A percentile compares a stretch with the other conserved stretches of the same genome.
phyloP scores from a whole-genome alignment of 257 asterid species.

The Perilla frutescens region DNA sequence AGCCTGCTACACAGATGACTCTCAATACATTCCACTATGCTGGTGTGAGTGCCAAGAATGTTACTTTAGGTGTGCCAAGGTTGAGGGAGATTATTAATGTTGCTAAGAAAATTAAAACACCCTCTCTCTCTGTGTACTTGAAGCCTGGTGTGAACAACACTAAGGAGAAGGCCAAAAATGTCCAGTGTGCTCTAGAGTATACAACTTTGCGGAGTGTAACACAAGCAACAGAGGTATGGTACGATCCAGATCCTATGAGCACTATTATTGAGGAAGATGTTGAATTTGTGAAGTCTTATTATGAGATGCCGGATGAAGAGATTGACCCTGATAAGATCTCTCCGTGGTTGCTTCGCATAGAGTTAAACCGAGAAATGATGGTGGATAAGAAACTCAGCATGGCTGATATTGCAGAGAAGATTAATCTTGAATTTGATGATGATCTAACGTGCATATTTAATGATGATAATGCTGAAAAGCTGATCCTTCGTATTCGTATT shows the following conservation, averaged over 20 bases:
- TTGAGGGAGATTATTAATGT: slow-evolving; percentile 98
- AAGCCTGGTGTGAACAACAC: slow-evolving; percentile 76
- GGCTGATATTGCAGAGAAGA: slow-evolving; percentile 99
- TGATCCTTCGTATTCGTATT: slow-evolving; percentile 97
- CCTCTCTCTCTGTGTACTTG: slow-evolving; percentile 93
- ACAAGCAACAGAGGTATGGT: slow-evolving; percentile 99
- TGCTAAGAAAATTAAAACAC: slow-evolving; percentile 96
- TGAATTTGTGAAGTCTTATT: slow-evolving; percentile 92
- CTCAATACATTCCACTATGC: slow-evolving; percentile 98
- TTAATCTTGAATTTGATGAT: slow-evolving; percentile 87
- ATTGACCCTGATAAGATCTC: slow-evolving; percentile 94
- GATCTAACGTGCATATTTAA: slow-evolving; percentile 93
- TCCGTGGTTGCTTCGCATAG: slow-evolving; percentile 98
- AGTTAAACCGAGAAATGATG: slow-evolving; percentile 98
- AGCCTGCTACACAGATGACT: slow-evolving; percentile 99
- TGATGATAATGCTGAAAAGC: slow-evolving; percentile 96
- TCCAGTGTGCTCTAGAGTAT: slow-evolving; percentile 96
- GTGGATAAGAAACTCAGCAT: slow-evolving; percentile 99
- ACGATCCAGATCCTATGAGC: slow-evolving; percentile 95
- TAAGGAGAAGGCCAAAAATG: slow-evolving; percentile 93
- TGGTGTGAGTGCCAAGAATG: slow-evolving; percentile 99
- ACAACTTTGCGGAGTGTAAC: slow-evolving; percentile 96
- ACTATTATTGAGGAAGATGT: slow-evolving; percentile 90
- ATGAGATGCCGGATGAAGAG: slow-evolving; percentile 99
- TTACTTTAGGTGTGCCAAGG: slow-evolving; percentile 98